Conservation (phyloP, 352 stramenopile genomes). For the Phytophthora hibernalis region DNA sequence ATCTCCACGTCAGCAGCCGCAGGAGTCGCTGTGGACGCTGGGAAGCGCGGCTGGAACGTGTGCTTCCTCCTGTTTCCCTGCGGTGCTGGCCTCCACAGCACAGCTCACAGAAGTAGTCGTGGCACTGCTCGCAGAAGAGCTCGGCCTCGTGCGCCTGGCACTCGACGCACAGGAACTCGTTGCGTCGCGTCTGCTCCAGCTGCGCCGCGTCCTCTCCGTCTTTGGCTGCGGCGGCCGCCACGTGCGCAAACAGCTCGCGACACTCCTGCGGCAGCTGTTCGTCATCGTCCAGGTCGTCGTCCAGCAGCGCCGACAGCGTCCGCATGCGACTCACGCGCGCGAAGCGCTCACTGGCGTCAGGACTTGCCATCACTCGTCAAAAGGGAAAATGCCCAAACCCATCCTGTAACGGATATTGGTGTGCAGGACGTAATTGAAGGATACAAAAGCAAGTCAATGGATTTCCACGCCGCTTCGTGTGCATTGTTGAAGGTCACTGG, state of each 20-base stretch:
- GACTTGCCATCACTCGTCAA: constrained; percentile 20
- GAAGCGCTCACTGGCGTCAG: constrained; percentile 41
- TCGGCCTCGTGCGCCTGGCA: constrained; percentile 71
- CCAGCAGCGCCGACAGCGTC: constrained; percentile 82
- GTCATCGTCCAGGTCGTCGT: constrained; percentile 67
- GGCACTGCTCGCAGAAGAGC: constrained; percentile 88
- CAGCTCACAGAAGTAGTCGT: constrained; percentile 90
- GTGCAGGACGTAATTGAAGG: neutral
- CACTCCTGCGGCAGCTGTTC: constrained; percentile 57
- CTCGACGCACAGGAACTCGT: constrained; percentile 75
- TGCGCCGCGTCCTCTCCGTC: constrained; percentile 32
- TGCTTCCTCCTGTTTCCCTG: constrained; percentile 78
- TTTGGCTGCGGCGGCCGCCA: constrained; percentile 30
- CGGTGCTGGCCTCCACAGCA: constrained; percentile 87
- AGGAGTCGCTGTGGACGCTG: constrained; percentile 13
- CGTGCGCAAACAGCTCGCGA: constrained; percentile 55
- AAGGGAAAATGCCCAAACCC: constrained; percentile 23
- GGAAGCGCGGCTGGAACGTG: constrained; percentile 77
- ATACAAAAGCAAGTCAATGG: constrained; percentile 14
- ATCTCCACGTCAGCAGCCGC: constrained; percentile 27
- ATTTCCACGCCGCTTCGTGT: constrained; percentile 20
- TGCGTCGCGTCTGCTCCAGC: constrained; percentile 38
- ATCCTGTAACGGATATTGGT: constrained; percentile 27
- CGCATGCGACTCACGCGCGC: constrained; percentile 74
- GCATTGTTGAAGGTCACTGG: constrained; percentile 27